A percentile compares a stretch with the other conserved stretches of the same genome.
Evolutionary conservation across 352 stramenopile genomes (phyloP).

Genomic region (Pythium pyrilobum): DNA sequence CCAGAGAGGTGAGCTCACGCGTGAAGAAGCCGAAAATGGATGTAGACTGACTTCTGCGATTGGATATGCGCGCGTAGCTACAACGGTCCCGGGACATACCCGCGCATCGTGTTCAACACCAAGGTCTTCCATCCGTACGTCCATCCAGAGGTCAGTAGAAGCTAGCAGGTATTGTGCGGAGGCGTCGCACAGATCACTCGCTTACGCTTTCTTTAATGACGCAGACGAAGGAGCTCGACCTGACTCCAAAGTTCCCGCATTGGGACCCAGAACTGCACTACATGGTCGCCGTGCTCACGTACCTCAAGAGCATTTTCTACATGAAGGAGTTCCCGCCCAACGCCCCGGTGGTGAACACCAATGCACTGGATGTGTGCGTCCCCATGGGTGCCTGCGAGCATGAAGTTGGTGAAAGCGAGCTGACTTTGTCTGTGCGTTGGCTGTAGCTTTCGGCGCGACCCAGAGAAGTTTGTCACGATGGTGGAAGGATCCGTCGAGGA

Average conservation of each 20-base stretch:
- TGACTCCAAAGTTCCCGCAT: constrained; percentile 88
- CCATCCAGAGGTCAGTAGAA: constrained; percentile 45
- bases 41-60: too few relatives aligned
- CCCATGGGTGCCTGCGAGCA: too few relatives aligned
- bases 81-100: constrained; percentile 91
- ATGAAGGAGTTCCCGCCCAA: constrained; percentile 89
- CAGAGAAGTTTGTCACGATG: constrained; percentile 84
- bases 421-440: not conserved
- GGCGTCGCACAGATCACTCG: not conserved
- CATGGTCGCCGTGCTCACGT: constrained; percentile 94
- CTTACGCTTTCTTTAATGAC: not conserved
- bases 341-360: constrained; percentile 67
- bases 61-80: constrained; percentile 61
- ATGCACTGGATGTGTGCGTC: constrained; percentile 83
- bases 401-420: too few relatives aligned
- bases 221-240: constrained; percentile 86
- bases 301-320: constrained; percentile 98
- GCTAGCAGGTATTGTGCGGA: too few relatives aligned
- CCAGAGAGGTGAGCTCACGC: constrained; percentile 44
- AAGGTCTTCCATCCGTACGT: constrained; percentile 94
- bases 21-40: not conserved
- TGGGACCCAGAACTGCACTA: constrained; percentile 95
- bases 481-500: constrained; percentile 91
- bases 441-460: constrained; percentile 71
- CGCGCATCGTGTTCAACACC: constrained; percentile 90